Evolutionary conservation across 495 filamentous ascomycete genomes (phyloP), one percentile per base, ranked within the genome.

Genomic region (Parmelia sp.): DNA sequence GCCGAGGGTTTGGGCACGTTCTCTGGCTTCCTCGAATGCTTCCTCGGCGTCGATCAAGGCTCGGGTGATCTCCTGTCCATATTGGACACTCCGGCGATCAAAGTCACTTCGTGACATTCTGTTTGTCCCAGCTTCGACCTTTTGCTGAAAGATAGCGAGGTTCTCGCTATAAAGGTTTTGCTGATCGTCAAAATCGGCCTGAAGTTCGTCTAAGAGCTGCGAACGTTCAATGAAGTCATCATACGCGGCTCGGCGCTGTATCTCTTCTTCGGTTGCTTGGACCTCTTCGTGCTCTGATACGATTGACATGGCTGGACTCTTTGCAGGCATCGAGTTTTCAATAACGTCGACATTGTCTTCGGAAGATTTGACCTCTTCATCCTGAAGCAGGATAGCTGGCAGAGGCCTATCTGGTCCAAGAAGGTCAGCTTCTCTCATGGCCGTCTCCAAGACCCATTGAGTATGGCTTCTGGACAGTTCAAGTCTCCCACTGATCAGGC

Each of bases 31-130:
- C 31, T 60, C 37, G 29, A 31, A 55, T 0, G 7, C 63, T 0
- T 53, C 19, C n/a, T 65, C 57, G 0, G 63, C 63, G 11, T 65
- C 45, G 15, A 61, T 55, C 23, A 65, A 36, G 57, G 58, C 44
- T 51, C 57, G 37, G n/a, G 63, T 65, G 29, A 65, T 40, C 17
- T 40, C 12, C 31, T 37, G 21, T 33, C 55, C 55, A 25, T 57
- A 57, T 11, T 35, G 31, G 3, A 57, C 19, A 2, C 1, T 33
- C 6, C 35, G n/a, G 17, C 55, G 29, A 27, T 68, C 66, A 12
- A 21, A 59, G 6, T 51, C 66, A 29, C 37, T 65, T 6, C 58
- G 42, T 23, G 65, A 37, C 21, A 57, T 37, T 17, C 10, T 25
- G 36, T 21, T 55, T 17, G 17, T n/a, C 0, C 65, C 65, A 23